phyloP scores from a whole-genome alignment of 2,329 filamentous ascomycete genomes.

The Penicillium sp. region DNA sequence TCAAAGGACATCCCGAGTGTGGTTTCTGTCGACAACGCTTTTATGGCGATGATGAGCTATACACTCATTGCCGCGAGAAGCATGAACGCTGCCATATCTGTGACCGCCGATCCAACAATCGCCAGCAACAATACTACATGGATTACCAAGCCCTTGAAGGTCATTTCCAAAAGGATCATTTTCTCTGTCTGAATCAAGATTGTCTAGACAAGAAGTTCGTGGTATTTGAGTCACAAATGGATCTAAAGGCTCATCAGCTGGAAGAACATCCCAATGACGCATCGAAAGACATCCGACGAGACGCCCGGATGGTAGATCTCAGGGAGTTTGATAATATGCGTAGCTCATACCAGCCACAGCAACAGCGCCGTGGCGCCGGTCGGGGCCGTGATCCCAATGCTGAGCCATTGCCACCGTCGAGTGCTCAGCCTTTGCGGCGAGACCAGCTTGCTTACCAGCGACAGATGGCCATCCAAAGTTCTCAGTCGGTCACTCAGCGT shows the following conservation, averaged over 20 bases:
- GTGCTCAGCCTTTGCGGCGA: slow-evolving; percentile 74
- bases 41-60: slow-evolving; percentile 94
- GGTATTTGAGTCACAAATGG: slow-evolving; percentile 91
- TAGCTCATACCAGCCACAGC: slow-evolving; percentile 61
- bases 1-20: slow-evolving; percentile 92
- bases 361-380: slow-evolving; percentile 58
- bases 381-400: slow-evolving; percentile 84
- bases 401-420: slow-evolving; percentile 72
- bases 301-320: slow-evolving; percentile 82
- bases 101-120: slow-evolving; percentile 62
- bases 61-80: slow-evolving; percentile 85
- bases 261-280: slow-evolving; percentile 75
- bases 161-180: slow-evolving; percentile 87
- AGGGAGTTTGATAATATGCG: slow-evolving; percentile 81
- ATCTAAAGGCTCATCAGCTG: slow-evolving; percentile 89
- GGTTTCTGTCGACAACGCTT: slow-evolving; percentile 89
- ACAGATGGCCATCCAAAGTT: slow-evolving; percentile 85
- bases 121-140: slow-evolving; percentile 83
- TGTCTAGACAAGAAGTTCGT: slow-evolving; percentile 97
- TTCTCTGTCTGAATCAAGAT: slow-evolving; percentile 76
- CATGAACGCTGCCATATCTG: slow-evolving; percentile 96
- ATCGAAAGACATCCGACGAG: slow-evolving; percentile 78
- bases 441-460: slow-evolving; percentile 90
- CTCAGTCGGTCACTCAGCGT: slow-evolving; percentile 73
- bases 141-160: slow-evolving; percentile 83